Percentiles rank a stretch among this genome's conserved stretches.
phyloP scores from a whole-genome alignment of 495 filamentous ascomycete genomes.

The Annulohypoxylon moriforme region DNA sequence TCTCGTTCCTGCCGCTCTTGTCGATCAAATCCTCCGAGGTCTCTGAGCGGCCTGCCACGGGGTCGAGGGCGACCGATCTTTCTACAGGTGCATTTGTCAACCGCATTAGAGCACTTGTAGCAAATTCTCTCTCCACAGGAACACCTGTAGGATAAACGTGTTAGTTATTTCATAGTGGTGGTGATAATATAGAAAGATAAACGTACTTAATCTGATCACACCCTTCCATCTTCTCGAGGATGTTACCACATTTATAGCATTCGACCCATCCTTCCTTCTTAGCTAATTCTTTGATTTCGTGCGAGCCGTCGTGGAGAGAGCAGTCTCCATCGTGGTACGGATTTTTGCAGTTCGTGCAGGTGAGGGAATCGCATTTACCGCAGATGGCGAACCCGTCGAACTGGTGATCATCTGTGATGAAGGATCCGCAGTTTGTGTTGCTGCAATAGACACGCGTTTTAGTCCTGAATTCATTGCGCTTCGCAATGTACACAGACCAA shows the following conservation, averaged over 20 bases:
- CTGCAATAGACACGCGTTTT: neutral
- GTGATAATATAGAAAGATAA: neutral
- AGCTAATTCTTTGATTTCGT: neutral
- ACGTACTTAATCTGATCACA: neutral
- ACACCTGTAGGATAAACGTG: neutral
- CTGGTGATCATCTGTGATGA: neutral
- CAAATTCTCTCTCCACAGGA: neutral
- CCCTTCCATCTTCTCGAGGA: neutral
- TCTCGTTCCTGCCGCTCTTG: too few relatives aligned
- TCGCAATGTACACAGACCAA: neutral
- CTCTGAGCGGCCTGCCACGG: neutral
- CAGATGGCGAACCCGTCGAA: neutral
- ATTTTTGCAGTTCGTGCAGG: neutral
- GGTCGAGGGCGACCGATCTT: neutral
- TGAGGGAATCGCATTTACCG: neutral
- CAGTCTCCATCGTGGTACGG: slow-evolving; percentile 1
- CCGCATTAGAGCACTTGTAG: neutral
- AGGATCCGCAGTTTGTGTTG: neutral
- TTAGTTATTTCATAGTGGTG: neutral
- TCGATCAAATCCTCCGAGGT: too few relatives aligned
- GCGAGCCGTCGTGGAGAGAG: neutral
- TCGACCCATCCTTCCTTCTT: neutral
- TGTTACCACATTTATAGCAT: neutral
- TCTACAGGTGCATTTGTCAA: neutral
- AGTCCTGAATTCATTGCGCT: neutral